Base-by-base conservation (phyloP, 2,329 filamentous ascomycete species). In the Lecanicillium sp. region DNA sequence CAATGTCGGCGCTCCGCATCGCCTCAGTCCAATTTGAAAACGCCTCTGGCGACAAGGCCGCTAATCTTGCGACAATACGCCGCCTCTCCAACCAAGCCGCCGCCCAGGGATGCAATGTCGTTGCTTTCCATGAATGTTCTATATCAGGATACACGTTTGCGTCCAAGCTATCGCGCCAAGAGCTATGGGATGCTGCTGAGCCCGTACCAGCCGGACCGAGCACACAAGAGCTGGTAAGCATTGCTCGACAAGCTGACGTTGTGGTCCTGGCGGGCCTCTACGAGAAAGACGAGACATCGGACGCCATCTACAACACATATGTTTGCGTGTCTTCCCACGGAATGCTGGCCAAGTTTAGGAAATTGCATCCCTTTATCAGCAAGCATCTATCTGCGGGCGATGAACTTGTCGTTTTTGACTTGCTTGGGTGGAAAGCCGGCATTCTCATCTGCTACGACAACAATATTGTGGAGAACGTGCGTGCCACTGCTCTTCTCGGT, bases 391-490 rank as follows among this genome's bases (percentile, higher is more conserved):
- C 38, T 11, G 20, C 42, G 2, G 45, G 45, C 5, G 17, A 40
- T 12, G 43, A 47, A 17, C 25, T 44, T 5, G 42, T 46, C 19
- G 44, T 46, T 2, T 47, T 49, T 17, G 38, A 49, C 30, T 20
- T 47, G 15, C 40, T 47, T 4, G 45, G 45, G 1, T 46, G 45
- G 44, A 43, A 40, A 18, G 44, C 44, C 5, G 44, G 44, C 20
- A 45, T 49, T n/a, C 32, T 47, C 8, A 49, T 47, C 29, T 49
- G 43, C 43, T 49, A 47, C 43, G 45, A 47, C 35, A 49, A 48
- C 37, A 48, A 47, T 19, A 39, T 47, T 20, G 43, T 49, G 11
- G 43, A 49, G 29, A 47, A 49, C 17, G 46, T 42, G 3, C 46
- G 46, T 3, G 42, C 41, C 6, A 45, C 40, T 15, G 44, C 46